Conservation (phyloP, 768 basidiomycete species). For the Tulasnella sp. region DNA sequence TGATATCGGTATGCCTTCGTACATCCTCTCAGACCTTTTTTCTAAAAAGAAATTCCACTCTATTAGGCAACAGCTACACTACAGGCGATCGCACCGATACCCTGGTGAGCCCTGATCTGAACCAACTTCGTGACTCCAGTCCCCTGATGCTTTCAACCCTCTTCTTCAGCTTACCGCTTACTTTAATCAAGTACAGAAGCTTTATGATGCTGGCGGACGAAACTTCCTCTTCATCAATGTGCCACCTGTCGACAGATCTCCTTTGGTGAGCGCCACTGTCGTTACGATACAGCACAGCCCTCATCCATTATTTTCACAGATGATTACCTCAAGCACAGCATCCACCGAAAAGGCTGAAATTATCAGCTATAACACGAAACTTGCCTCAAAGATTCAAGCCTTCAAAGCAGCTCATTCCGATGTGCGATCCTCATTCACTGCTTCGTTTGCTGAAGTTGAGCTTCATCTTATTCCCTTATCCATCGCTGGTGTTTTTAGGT, state of each 20-base stretch:
- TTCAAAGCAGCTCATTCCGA: constrained; percentile 41
- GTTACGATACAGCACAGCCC: constrained; percentile 14
- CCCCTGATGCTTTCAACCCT: constrained; percentile 20
- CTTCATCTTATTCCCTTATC: not conserved
- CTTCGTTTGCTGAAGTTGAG: not conserved
- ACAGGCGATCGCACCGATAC: constrained; percentile 42
- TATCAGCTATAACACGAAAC: constrained; percentile 44
- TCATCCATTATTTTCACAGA: constrained; percentile 32
- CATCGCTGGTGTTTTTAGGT: constrained; percentile 30
- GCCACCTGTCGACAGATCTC: constrained; percentile 50
- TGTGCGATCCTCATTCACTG: not conserved
- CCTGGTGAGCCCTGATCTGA: constrained; percentile 37
- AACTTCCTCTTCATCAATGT: constrained; percentile 59
- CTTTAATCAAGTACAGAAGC: constrained; percentile 35
- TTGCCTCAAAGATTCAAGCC: constrained; percentile 35
- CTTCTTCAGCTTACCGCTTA: constrained; percentile 35
- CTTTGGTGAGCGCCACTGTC: constrained; percentile 44
- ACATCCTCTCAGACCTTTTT: constrained; percentile 21
- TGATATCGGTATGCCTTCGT: constrained; percentile 39
- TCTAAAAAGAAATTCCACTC: not conserved
- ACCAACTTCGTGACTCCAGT: constrained; percentile 32
- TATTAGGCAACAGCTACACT: constrained; percentile 16
- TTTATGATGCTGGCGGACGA: constrained; percentile 46
- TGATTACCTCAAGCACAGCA: constrained; percentile 42
- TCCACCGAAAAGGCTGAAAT: constrained; percentile 41